Conservation (phyloP, 441 rosid genomes). For the Erodium texanum region DNA sequence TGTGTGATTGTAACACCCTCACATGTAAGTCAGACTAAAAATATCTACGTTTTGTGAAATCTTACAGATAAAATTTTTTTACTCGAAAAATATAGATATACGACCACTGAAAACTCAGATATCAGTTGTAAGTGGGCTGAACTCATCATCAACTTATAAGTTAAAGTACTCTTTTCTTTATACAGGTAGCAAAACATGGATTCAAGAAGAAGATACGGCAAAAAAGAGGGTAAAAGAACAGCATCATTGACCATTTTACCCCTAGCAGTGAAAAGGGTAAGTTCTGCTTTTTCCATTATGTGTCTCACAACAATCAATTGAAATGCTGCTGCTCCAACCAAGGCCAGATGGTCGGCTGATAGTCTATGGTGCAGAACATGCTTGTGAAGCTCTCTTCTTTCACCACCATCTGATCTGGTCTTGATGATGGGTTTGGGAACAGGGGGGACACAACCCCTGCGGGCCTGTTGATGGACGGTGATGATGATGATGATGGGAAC, state of each 20-base stretch:
- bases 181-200: background rate
- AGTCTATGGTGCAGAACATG: conserved; percentile 84
- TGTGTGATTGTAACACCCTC: too few relatives aligned
- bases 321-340: conserved; percentile 90
- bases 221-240: too few relatives aligned
- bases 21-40: too few relatives aligned
- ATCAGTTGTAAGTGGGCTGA: too few relatives aligned
- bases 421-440: conserved; percentile 36
- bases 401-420: conserved; percentile 51
- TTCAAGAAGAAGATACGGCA: background rate
- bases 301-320: conserved; percentile 29
- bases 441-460: conserved; percentile 42
- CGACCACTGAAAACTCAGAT: too few relatives aligned
- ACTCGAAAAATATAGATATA: too few relatives aligned
- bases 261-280: conserved; percentile 19
- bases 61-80: too few relatives aligned
- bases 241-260: background rate
- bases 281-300: background rate
- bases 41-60: too few relatives aligned
- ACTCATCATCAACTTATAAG: too few relatives aligned
- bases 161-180: background rate
- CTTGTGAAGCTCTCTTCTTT: conserved; percentile 81
- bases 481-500: conserved; percentile 37
- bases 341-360: conserved; percentile 90
- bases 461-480: conserved; percentile 24